Evolutionary conservation across 768 basidiomycete genomes (phyloP), one percentile per base, ranked within the genome.

Genomic region (Rhodotorula paludigena): DNA sequence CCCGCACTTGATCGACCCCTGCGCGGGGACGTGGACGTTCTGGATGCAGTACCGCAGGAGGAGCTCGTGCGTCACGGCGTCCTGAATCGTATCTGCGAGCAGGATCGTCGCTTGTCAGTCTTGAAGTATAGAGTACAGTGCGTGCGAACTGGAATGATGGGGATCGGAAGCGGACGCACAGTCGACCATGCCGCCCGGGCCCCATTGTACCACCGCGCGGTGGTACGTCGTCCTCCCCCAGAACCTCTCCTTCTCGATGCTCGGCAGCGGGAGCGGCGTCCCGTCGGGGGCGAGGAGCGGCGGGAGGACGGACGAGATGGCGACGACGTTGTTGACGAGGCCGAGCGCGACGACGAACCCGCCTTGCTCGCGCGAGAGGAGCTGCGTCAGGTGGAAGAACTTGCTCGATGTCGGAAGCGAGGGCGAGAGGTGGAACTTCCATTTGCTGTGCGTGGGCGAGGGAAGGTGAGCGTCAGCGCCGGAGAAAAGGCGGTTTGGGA

Each of bases 341-440:
- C 68, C 68, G 44, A 69, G 63, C 18, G 63, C 49, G 56, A 69
- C 54, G 25, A 69, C 60, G 42, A 57, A 69, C 0, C 68, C 68
- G 35, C 63, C 59, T 21, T 38, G 36, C 11, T 62, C 68, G 35
- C 68, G 63, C 33, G 68, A 65, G 56, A 69, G 51, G 36, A 69
- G 48, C 45, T 69, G 68, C 11, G 63, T 69, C 41, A 69, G 48
- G 56, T 69, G 68, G 39, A 69, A 69, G 60, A 69, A 69, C 54
- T 65, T 64, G 60, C 45, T 62, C n/a, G 54, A 32, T 10, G 68
- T 47, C 18, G 63, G 68, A 14, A 64, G 7, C 12, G n/a, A 20
- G 28, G 59, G 59, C 11, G 39, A 9, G 48, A 69, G 60, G 51
- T 69, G 68, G 45, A 47, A 69, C 2, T 60, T 41, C 68, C 68